Conservation (phyloP, 1,139 yeast genomes). For the Scheffersomyces illinoinensis region DNA sequence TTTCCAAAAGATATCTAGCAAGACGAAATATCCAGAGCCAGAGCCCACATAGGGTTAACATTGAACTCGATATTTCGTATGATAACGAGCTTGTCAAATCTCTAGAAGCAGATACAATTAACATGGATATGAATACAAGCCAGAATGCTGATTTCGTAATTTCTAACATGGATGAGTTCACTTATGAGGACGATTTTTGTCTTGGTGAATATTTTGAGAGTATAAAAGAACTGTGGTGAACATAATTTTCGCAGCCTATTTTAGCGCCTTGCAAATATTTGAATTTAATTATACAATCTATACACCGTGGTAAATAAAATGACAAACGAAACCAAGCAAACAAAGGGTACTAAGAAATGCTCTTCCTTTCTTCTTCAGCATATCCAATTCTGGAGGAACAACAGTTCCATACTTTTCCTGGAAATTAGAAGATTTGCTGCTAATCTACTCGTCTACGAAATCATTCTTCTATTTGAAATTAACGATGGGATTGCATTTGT, state of each 20-base stretch:
- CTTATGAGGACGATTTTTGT: neutral
- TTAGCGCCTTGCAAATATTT: neutral
- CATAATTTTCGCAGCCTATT: neutral
- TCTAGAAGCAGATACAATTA: neutral
- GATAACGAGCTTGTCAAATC: neutral
- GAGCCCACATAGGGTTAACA: neutral
- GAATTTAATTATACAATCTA: neutral
- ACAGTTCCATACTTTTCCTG: neutral
- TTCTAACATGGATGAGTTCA: neutral
- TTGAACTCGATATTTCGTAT: neutral
- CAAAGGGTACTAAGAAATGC: neutral
- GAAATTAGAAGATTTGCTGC: neutral
- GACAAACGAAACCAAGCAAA: neutral
- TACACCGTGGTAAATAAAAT: too few species aligned
- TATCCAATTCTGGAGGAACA: neutral
- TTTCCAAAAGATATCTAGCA: constrained; percentile 4
- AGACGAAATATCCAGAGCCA: neutral
- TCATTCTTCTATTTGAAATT: constrained; percentile 5
- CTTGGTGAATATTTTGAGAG: neutral
- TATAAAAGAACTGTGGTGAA: neutral
- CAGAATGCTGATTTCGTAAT: neutral
- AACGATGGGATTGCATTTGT: constrained; percentile 2
- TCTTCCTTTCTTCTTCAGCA: neutral
- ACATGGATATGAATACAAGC: neutral
- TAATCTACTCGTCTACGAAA: constrained; percentile 3